These are phyloP conservation scores for Trichoderma asperellum DNA, from an alignment of 2,329 filamentous ascomycete genomes.

Conservation along the genomic window DNA sequence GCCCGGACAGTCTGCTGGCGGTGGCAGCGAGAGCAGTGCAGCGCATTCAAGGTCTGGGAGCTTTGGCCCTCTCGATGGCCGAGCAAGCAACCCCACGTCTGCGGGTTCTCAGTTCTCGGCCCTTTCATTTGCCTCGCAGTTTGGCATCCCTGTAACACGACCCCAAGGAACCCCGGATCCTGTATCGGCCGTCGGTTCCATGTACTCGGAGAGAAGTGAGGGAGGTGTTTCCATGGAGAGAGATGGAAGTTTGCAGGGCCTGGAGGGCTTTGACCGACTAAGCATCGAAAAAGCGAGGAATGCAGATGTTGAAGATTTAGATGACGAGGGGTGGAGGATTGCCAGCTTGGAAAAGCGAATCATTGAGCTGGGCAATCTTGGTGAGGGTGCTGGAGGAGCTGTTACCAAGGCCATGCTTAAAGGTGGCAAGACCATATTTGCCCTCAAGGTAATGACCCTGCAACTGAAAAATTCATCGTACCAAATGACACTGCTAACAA, in stretches of 20 bases:
- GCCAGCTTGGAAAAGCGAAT: conserved; percentile 89
- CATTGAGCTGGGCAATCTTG: conserved; percentile 82
- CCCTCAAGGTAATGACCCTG: conserved; percentile 72
- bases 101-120: conserved; percentile 87
- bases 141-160: conserved; percentile 67
- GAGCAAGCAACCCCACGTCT: conserved; percentile 79
- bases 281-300: conserved; percentile 80
- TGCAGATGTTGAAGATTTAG: conserved; percentile 89
- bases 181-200: conserved; percentile 82
- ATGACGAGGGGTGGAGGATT: conserved; percentile 93
- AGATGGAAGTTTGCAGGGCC: conserved; percentile 76
- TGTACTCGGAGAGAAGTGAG: conserved; percentile 81
- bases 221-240: conserved; percentile 77
- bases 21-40: conserved; percentile 77
- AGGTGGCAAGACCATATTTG: conserved; percentile 92
- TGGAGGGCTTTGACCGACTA: conserved; percentile 79
- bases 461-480: conserved; percentile 25
- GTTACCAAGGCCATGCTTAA: conserved; percentile 90
- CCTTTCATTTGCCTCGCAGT: conserved; percentile 76
- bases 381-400: conserved; percentile 93
- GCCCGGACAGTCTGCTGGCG: conserved; percentile 69
- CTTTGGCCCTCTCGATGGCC: conserved; percentile 76
- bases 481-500: background rate
- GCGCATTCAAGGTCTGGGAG: conserved; percentile 83
- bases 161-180: conserved; percentile 77